Percentiles rank a stretch among this genome's conserved stretches.
Evolutionary conservation across 345 rosid species (phyloP).

Genomic region (Hevea brasiliensis): DNA sequence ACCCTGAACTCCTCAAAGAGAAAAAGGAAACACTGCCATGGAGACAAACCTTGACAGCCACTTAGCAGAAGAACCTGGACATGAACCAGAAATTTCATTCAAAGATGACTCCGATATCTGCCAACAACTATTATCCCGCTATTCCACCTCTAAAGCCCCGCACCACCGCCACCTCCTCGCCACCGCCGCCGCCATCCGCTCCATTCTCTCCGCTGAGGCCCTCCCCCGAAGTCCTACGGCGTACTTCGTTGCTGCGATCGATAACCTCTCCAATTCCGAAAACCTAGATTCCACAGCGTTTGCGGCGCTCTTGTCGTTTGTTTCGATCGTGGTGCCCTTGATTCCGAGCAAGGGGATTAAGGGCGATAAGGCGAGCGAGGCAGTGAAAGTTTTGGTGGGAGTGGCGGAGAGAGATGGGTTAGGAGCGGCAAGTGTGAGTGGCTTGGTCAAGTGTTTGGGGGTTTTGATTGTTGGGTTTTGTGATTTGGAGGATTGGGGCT

Average conservation of each 20-base stretch:
- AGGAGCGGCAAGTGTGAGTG: slow-evolving; percentile 61
- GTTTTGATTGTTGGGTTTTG: slow-evolving; percentile 55
- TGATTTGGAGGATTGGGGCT: slow-evolving; percentile 68
- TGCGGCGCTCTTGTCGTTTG: slow-evolving; percentile 65
- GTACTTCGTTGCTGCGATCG: slow-evolving; percentile 81
- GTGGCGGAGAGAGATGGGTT: slow-evolving; percentile 44
- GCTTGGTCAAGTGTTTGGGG: slow-evolving; percentile 83
- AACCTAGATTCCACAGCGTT: slow-evolving; percentile 53
- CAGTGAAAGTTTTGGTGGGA: slow-evolving; percentile 56
- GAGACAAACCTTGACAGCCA: neutral
- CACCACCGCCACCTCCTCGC: slow-evolving; percentile 94
- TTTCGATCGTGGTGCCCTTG: slow-evolving; percentile 56
- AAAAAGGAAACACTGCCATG: neutral
- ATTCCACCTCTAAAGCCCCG: slow-evolving; percentile 71
- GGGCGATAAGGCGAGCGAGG: slow-evolving; percentile 59
- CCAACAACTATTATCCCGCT: slow-evolving; percentile 88
- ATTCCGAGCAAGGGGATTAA: slow-evolving; percentile 51
- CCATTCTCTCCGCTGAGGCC: slow-evolving; percentile 69
- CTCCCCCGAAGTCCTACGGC: slow-evolving; percentile 57
- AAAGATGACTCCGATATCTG: slow-evolving; percentile 62
- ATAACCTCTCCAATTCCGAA: slow-evolving; percentile 28
- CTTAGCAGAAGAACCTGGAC: neutral
- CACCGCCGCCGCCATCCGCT: slow-evolving; percentile 82
- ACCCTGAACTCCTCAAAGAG: neutral
- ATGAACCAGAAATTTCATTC: slow-evolving; percentile 14